Conservation (phyloP, 352 stramenopile genomes). For the Phytophthora ohioensis region DNA sequence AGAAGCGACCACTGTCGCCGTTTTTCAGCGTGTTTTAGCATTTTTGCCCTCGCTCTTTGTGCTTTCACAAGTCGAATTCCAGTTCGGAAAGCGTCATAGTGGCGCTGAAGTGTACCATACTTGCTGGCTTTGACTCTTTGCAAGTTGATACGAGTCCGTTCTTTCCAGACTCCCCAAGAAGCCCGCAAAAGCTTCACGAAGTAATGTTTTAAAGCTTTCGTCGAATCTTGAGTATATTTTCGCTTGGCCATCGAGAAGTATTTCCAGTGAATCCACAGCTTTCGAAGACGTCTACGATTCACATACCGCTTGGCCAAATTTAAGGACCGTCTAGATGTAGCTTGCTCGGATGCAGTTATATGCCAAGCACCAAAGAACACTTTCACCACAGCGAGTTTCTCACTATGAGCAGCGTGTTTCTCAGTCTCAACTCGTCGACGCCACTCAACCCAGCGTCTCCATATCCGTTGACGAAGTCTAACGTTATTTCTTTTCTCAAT, state of each 20-base stretch:
- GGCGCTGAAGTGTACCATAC: conserved; percentile 43
- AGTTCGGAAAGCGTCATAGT: conserved; percentile 62
- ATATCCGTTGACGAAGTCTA: conserved; percentile 42
- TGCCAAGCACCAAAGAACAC: conserved; percentile 57
- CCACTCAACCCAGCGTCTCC: conserved; percentile 45
- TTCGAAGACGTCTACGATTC: conserved; percentile 65
- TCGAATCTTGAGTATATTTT: conserved; percentile 74
- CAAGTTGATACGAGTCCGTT: conserved; percentile 49
- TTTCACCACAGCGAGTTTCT: conserved; percentile 35
- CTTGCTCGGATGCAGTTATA: conserved; percentile 40
- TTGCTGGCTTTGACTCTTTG: conserved; percentile 59
- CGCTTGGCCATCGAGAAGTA: conserved; percentile 71
- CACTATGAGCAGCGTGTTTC: conserved; percentile 29
- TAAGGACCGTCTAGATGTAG: conserved; percentile 51
- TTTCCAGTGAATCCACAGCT: conserved; percentile 85
- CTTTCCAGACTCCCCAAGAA: conserved; percentile 65
- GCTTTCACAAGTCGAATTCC: conserved; percentile 40
- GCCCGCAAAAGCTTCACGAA: conserved; percentile 70
- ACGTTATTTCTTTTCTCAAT: conserved; percentile 30
- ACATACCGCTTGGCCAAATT: conserved; percentile 68
- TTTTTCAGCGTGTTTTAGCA: conserved; percentile 41
- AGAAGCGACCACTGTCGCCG: conserved; percentile 35
- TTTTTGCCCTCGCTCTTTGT: conserved; percentile 35
- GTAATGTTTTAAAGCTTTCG: conserved; percentile 83
- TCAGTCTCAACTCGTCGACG: conserved; percentile 29